phyloP scores from a whole-genome alignment of 352 stramenopile genomes.

The Globisporangium spinosum region DNA sequence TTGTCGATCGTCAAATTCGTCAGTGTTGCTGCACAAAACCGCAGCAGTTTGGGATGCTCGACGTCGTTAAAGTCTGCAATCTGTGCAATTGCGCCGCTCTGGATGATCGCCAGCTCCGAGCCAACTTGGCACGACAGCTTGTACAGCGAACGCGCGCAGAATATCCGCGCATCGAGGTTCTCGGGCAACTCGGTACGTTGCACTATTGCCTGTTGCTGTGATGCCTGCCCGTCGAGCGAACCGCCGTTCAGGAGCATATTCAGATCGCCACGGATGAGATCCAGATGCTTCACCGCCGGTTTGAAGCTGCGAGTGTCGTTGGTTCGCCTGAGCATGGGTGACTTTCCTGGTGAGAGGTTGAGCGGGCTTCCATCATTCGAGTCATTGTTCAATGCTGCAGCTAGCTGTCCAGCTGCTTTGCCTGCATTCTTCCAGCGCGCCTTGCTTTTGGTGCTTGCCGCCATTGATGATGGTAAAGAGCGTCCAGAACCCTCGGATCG shows the following conservation, averaged over 20 bases:
- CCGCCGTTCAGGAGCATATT: constrained; percentile 20
- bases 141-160: constrained; percentile 74
- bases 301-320: background rate
- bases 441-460: constrained; percentile 12
- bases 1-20: constrained; percentile 58
- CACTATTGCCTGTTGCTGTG: background rate
- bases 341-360: background rate
- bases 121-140: constrained; percentile 68
- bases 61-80: constrained; percentile 72
- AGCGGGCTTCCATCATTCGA: background rate
- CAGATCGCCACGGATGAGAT: constrained; percentile 37
- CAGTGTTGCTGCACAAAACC: constrained; percentile 58
- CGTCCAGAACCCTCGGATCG: background rate
- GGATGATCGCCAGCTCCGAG: constrained; percentile 56
- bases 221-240: constrained; percentile 20
- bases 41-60: constrained; percentile 48
- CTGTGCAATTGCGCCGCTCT: constrained; percentile 55
- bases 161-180: constrained; percentile 56
- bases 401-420: background rate
- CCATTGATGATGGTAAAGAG: background rate
- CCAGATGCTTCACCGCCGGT: constrained; percentile 26
- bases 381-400: background rate
- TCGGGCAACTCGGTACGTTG: constrained; percentile 13
- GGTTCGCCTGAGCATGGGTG: background rate
- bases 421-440: constrained; percentile 12